Base-by-base conservation (phyloP, 768 basidiomycete species). In the Phylloporus sp. region DNA sequence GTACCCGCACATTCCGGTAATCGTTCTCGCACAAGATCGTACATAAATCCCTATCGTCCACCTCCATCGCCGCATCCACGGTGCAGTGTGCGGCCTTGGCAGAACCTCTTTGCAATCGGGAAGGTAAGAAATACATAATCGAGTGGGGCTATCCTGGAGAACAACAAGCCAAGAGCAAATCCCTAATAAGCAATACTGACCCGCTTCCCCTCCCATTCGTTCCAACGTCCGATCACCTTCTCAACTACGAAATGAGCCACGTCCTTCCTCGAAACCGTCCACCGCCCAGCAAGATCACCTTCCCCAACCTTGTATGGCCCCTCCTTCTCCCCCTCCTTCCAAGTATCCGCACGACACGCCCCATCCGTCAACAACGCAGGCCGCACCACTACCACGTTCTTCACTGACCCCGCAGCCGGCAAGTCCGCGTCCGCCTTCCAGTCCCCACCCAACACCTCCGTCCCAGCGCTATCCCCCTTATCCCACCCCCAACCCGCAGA, bases 211-310 rank as follows among this genome's bases (percentile, higher is more conserved):
- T 70, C 63, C 69, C 70, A 81, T 42, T 78, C 67, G 7, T 70
- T 58, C 84, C 84, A 82, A 17, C 71, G 58, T 40, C 66, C 64
- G 18, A 71, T 33, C 17, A 74, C 54, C 0, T 63, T 69, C 38
- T 82, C 74, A 4, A 71, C 75, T 13, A 86, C 56, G 61, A 85
- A 85, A 66, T 85, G 81, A 1, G 77, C 80, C 2, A 82, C 79
- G 57, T 86, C 84, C 54, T 68, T 71, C 56, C 83, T 71, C 29
- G 82, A 81, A 4, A 86, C 58, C n/a, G 74, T 75, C 57, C 72
- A 85, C 4, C 67, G 68, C 11, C 60, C 48, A 4, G 27, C 6
- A 10, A 78, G 10, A n/a, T 78, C 71, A 15, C 59, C 66, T 26
- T 71, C 75, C 11, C 63, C 67, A 9, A 72, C 71, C 18, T 68